phyloP scores from a whole-genome alignment of 345 rosid genomes.

The Pelargonium nanum region DNA sequence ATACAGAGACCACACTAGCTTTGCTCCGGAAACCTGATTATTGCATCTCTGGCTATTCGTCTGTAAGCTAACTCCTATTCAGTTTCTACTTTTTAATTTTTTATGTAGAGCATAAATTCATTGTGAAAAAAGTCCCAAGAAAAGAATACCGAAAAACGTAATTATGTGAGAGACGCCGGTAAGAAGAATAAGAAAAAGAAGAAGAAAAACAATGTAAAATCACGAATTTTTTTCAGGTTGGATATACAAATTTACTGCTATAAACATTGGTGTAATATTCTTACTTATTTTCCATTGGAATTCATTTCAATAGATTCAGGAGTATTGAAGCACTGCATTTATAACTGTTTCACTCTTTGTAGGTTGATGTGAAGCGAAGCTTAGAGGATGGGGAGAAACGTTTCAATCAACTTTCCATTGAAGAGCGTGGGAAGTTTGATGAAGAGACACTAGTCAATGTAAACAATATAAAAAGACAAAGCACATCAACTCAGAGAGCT shows the following conservation, averaged over 20 bases:
- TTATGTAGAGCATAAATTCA: too few species aligned
- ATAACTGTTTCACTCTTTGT: constrained; percentile 4
- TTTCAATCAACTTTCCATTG: constrained; percentile 86
- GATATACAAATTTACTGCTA: too few species aligned
- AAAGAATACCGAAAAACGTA: too few species aligned
- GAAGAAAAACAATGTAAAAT: too few species aligned
- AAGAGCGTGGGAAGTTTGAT: constrained; percentile 90
- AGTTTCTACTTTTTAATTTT: not conserved
- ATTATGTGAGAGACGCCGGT: too few species aligned
- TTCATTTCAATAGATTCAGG: not conserved
- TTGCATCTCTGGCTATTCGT: constrained; percentile 90
- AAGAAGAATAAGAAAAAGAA: too few species aligned
- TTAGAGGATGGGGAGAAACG: constrained; percentile 77
- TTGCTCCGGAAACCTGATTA: constrained; percentile 93
- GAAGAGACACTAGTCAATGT: constrained; percentile 94
- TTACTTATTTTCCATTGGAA: not conserved
- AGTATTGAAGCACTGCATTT: not conserved
- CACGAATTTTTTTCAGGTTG: too few species aligned
- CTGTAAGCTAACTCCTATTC: constrained; percentile 37
- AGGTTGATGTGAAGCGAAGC: constrained; percentile 72
- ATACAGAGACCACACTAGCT: constrained; percentile 69
- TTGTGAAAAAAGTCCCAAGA: too few species aligned
- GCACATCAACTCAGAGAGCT: constrained; percentile 40
- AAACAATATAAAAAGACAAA: constrained; percentile 60
- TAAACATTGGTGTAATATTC: too few species aligned